phyloP scores from a whole-genome alignment of 106 monocot species.

The Hemerocallis citrina region DNA sequence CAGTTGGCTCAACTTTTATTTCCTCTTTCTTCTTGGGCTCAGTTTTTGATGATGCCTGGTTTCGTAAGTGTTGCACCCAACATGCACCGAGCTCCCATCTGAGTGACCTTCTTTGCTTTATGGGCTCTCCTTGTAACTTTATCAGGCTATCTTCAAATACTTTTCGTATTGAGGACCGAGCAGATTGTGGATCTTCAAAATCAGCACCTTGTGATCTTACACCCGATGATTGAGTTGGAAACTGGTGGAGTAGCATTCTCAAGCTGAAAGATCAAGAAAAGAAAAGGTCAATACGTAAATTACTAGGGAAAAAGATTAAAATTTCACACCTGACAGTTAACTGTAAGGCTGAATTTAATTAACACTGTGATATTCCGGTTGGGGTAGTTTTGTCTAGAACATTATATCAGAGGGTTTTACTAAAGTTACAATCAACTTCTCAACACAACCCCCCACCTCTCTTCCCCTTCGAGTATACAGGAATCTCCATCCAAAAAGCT shows the following conservation, averaged over 20 bases:
- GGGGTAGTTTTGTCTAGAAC: no score
- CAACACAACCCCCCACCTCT: no score
- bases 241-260: slow-evolving; percentile 64
- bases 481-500: no score
- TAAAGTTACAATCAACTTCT: no score
- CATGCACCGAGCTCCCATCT: slow-evolving; percentile 97
- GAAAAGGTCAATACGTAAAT: slow-evolving; percentile 2
- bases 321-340: slow-evolving; percentile 1
- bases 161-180: slow-evolving; percentile 23
- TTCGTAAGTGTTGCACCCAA: slow-evolving; percentile 92
- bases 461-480: no score
- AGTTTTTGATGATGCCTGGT: slow-evolving; percentile 39
- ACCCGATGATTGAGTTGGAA: slow-evolving; percentile 21
- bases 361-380: neutral
- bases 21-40: slow-evolving; percentile 62
- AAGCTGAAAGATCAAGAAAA: slow-evolving; percentile 45
- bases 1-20: slow-evolving; percentile 46
- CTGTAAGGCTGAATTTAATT: no score
- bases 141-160: slow-evolving; percentile 41
- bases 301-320: neutral
- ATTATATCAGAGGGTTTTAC: no score
- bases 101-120: slow-evolving; percentile 32
- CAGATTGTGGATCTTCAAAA: slow-evolving; percentile 28
- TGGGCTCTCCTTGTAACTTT: slow-evolving; percentile 45
- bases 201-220: slow-evolving; percentile 23